Conservation (phyloP, 345 rosid genomes). For the Camelina neglecta region DNA sequence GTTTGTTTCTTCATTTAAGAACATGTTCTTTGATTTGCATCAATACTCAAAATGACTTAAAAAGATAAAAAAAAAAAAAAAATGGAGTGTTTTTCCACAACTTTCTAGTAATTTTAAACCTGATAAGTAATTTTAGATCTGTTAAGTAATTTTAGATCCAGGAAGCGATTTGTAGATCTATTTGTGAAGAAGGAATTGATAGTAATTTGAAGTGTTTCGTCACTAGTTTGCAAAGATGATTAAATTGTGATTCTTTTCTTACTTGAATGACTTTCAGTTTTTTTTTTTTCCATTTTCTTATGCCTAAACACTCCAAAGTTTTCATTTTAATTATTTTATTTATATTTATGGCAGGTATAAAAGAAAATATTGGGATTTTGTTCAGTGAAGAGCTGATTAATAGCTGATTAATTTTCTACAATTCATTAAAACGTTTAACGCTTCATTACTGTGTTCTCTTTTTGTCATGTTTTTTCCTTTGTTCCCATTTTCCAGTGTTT, state of each 20-base stretch:
- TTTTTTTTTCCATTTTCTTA: too few relatives aligned
- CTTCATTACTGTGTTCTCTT: not conserved
- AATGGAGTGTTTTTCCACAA: not conserved
- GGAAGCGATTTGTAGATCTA: not conserved
- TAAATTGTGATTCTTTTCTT: not conserved
- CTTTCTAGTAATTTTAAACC: not conserved
- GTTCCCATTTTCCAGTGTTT: not conserved
- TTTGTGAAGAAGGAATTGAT: not conserved
- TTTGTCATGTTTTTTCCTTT: slow-evolving; percentile 2
- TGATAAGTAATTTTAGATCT: not conserved
- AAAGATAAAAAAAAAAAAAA: too few relatives aligned
- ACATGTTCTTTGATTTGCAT: slow-evolving; percentile 9
- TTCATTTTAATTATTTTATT: not conserved
- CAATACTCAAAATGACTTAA: not conserved
- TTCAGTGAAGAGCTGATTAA: not conserved
- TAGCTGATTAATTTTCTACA: not conserved
- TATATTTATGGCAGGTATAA: not conserved
- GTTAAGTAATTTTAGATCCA: not conserved
- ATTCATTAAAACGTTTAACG: not conserved
- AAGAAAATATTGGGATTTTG: not conserved
- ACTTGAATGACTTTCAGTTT: not conserved
- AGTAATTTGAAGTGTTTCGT: not conserved
- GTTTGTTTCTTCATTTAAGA: slow-evolving; percentile 19
- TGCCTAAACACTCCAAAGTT: not conserved
- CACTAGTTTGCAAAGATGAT: not conserved